Evolutionary conservation across 73 alveolate species (phyloP), one percentile per base, ranked within the genome.

Genomic region (Chromera velia): DNA sequence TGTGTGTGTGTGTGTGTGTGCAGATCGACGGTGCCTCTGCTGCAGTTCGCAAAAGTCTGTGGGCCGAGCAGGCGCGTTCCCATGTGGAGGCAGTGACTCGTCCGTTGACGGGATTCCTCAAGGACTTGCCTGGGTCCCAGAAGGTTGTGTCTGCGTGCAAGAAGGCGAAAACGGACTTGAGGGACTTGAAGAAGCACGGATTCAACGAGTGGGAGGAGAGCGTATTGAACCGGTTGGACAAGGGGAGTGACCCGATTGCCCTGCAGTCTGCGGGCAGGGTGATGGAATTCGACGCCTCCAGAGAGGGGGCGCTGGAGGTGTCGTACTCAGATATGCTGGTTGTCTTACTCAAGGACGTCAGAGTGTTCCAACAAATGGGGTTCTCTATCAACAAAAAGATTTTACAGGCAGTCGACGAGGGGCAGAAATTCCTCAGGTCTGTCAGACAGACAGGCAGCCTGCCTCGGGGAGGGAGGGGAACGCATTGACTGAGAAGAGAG

Each of bases 261-360:
- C 80, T 80, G 1, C 80, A 80, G 29, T 46, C 70, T 69, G 49
- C 47, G 62, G 47, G 80, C 69, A 75, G 80, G 0, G 86, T 80
- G 29, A 80, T 80, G 86, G 86, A 80, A 73, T 80, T 80, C 34
- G 86, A 80, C 34, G 70, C 86, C 18, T 71, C 79, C 18, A 80
- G 70, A 49, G 80, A 70, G 69, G 86, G 86, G 18, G 86, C 86
- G 9, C 33, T 80, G 80, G 49, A 70, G 47, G 70, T 80, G 64
- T 33, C 80, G 0, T 80, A 80, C 27, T 70, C 86, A 0, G 86
- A 80, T 67, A 72, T 80, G 33, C 80, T 80, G 45, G 70, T 80
- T 0, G 86, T 66, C 80, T 33, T 80, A 34, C 79, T 80, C 72
- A 68, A 70, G 69, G 86, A 80, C 48, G 80, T 74, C 27, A 72